phyloP scores from a whole-genome alignment of 345 rosid species.

The Erucastrum elatum region DNA sequence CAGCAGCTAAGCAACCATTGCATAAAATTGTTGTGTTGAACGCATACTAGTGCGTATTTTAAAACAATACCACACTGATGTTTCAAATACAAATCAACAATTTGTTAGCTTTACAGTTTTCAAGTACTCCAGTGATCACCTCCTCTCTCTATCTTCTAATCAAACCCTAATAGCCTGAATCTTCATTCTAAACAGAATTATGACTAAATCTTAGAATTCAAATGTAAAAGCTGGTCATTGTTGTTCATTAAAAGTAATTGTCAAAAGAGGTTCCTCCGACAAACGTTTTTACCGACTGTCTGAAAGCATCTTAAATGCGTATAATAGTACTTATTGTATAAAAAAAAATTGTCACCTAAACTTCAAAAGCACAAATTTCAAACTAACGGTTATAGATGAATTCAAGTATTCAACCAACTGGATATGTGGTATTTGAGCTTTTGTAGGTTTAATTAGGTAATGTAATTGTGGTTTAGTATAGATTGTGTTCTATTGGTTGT shows the following conservation, averaged over 20 bases:
- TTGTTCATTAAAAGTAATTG: background rate
- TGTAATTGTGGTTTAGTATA: background rate
- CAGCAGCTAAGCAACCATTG: background rate
- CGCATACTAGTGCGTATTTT: background rate
- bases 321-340: background rate
- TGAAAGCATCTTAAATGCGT: background rate
- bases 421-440: background rate
- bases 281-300: conserved; percentile 4
- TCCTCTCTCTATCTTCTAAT: background rate
- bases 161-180: background rate
- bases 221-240: conserved; percentile 7
- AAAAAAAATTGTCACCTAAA: conserved; percentile 2
- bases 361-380: conserved; percentile 5
- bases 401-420: background rate
- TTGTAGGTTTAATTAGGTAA: background rate
- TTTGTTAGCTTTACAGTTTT: background rate
- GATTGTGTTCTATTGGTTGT: background rate
- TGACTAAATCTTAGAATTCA: background rate
- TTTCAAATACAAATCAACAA: background rate
- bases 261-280: conserved; percentile 8
- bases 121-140: background rate
- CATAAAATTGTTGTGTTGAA: background rate
- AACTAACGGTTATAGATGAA: background rate
- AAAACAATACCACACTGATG: background rate
- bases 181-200: background rate